Conservation (phyloP, 345 rosid species). For the Camelina neglecta region DNA sequence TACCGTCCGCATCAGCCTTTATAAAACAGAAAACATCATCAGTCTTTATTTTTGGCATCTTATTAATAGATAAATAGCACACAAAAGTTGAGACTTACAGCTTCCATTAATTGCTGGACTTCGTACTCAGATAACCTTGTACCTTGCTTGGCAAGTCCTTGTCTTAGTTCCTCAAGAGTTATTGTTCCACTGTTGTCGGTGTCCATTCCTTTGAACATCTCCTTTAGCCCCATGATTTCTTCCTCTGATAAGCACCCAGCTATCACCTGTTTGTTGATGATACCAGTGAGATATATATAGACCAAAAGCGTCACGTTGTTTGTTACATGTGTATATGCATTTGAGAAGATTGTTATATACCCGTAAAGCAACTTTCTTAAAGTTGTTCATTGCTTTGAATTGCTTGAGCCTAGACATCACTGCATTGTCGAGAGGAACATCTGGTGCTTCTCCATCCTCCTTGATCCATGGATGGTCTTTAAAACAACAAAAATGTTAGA, state of each 20-base stretch:
- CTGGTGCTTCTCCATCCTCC: slow-evolving; percentile 87
- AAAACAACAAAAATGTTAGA: not conserved
- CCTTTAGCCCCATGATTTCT: slow-evolving; percentile 96
- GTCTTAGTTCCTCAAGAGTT: slow-evolving; percentile 90
- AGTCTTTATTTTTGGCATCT: not conserved
- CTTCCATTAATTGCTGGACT: slow-evolving; percentile 91
- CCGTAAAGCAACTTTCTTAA: slow-evolving; percentile 80
- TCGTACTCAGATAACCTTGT: slow-evolving; percentile 83
- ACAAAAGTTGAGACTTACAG: slow-evolving; percentile 57
- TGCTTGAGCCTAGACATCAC: slow-evolving; percentile 76
- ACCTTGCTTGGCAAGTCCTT: slow-evolving; percentile 93
- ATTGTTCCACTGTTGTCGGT: slow-evolving; percentile 89
- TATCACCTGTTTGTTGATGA: slow-evolving; percentile 59
- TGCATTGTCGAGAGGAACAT: slow-evolving; percentile 80
- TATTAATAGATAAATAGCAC: not conserved
- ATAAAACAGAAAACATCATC: slow-evolving; percentile 7
- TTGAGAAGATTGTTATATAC: slow-evolving; percentile 14
- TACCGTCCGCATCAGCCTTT: slow-evolving; percentile 91
- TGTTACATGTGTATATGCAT: not conserved
- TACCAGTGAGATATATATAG: slow-evolving; percentile 13
- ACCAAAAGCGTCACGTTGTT: not conserved
- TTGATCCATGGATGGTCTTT: slow-evolving; percentile 79
- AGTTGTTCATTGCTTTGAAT: slow-evolving; percentile 77
- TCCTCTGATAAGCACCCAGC: slow-evolving; percentile 97
- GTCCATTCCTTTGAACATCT: slow-evolving; percentile 93